These are phyloP conservation scores for Saturnispora bothae DNA, from an alignment of 805 yeast species.

Conservation along the genomic window DNA sequence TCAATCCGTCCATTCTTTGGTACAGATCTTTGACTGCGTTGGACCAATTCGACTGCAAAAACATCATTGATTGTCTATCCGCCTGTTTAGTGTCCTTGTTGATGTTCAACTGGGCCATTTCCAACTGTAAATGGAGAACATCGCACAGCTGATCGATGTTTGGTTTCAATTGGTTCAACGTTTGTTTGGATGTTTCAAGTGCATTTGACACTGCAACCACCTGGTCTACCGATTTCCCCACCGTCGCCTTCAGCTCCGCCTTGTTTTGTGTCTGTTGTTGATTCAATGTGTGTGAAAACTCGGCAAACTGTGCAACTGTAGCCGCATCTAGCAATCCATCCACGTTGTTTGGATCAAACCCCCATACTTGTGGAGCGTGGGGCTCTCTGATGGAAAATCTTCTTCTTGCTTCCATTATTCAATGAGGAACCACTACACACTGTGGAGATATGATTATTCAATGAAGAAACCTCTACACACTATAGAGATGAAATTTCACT, in stretches of 20 bases:
- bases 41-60: constrained; percentile 76
- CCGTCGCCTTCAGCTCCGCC: constrained; percentile 45
- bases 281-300: constrained; percentile 4
- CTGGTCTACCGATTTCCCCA: constrained; percentile 53
- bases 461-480: no score
- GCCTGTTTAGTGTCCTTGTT: constrained; percentile 13
- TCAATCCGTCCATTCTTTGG: constrained; percentile 86
- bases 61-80: constrained; percentile 60
- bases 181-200: constrained; percentile 52
- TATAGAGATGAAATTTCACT: background rate
- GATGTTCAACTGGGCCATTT: constrained; percentile 18
- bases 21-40: constrained; percentile 57
- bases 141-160: constrained; percentile 50
- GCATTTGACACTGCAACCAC: constrained; percentile 51
- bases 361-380: background rate
- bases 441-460: no score
- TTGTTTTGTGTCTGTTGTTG: constrained; percentile 28
- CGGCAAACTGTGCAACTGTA: constrained; percentile 6
- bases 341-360: constrained; percentile 1
- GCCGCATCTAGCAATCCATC: constrained; percentile 5
- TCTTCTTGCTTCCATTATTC: constrained; percentile 6
- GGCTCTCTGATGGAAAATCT: constrained; percentile 8
- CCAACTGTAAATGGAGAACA: constrained; percentile 37
- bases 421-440: no score
- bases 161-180: constrained; percentile 49